These are phyloP conservation scores for Eimeria brunetti DNA, from an alignment of 169 alveolate species.

Conservation along the genomic window DNA sequence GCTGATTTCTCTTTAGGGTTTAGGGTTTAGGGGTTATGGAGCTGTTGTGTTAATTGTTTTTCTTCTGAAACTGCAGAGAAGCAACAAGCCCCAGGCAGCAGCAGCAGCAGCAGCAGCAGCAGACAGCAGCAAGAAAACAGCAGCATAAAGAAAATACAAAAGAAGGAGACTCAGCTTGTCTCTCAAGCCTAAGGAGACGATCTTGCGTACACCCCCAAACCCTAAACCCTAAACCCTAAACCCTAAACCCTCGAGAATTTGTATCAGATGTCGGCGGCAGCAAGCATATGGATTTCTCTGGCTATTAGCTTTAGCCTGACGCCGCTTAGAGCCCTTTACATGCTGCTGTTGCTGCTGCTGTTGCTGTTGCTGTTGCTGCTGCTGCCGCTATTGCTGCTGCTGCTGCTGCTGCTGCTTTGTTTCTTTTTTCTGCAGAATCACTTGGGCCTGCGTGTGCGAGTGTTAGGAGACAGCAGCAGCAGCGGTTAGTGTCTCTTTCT, in stretches of 20 bases:
- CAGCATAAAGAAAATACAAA: neutral
- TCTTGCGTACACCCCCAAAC: conserved; percentile 11
- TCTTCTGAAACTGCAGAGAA: neutral
- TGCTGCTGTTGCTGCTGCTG: neutral
- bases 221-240: neutral
- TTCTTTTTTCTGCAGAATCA: neutral
- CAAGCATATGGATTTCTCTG: neutral
- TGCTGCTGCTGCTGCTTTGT: neutral
- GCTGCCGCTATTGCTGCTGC: neutral
- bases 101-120: neutral
- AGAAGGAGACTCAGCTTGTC: neutral
- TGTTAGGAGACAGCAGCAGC: neutral
- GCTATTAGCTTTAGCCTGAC: neutral
- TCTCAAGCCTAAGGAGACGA: neutral
- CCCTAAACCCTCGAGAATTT: too few species aligned
- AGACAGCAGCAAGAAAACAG: neutral
- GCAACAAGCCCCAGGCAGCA: neutral
- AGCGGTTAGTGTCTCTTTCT: neutral
- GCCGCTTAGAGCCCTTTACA: neutral
- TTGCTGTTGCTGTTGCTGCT: too few species aligned
- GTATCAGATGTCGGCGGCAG: neutral
- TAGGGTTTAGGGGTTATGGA: neutral
- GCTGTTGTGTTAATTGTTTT: neutral
- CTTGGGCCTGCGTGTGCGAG: conserved; percentile 40
- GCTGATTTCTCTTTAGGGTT: neutral